These are phyloP conservation scores for Dioszegia hungarica DNA, from an alignment of 768 basidiomycete species.

Conservation along the genomic window DNA sequence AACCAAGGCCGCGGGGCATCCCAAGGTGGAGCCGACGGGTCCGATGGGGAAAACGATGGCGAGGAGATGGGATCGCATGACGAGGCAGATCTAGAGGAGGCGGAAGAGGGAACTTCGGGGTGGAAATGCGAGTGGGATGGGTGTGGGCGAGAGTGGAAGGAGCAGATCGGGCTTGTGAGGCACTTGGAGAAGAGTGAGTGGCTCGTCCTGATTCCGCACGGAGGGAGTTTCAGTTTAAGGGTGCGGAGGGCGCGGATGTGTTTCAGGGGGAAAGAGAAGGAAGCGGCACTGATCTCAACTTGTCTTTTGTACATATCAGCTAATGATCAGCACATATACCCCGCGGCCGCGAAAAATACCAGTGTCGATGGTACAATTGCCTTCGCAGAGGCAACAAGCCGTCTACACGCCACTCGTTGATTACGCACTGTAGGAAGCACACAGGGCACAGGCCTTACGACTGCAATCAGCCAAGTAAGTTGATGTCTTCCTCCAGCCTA, in stretches of 20 bases:
- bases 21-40: too few species aligned
- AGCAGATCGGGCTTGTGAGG: constrained; percentile 68
- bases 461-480: constrained; percentile 70
- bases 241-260: too few species aligned
- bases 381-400: constrained; percentile 72
- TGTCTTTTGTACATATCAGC: not conserved
- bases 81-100: not conserved
- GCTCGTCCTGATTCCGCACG: too few species aligned
- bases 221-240: too few species aligned
- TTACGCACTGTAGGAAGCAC: constrained; percentile 85
- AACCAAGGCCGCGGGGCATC: too few species aligned
- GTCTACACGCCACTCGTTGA: constrained; percentile 81
- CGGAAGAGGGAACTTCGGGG: not conserved
- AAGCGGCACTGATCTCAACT: not conserved
- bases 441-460: constrained; percentile 92
- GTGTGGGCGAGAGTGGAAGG: constrained; percentile 67
- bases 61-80: constrained; percentile 17
- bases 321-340: constrained; percentile 66
- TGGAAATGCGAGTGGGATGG: constrained; percentile 71
- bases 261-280: not conserved
- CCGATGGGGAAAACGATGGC: too few species aligned
- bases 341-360: constrained; percentile 74
- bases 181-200: constrained; percentile 77
- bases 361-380: constrained; percentile 86
- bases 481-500: not conserved